These are phyloP conservation scores for Colletotrichum salicis DNA, from an alignment of 2,329 filamentous ascomycete species.

Conservation along the genomic window DNA sequence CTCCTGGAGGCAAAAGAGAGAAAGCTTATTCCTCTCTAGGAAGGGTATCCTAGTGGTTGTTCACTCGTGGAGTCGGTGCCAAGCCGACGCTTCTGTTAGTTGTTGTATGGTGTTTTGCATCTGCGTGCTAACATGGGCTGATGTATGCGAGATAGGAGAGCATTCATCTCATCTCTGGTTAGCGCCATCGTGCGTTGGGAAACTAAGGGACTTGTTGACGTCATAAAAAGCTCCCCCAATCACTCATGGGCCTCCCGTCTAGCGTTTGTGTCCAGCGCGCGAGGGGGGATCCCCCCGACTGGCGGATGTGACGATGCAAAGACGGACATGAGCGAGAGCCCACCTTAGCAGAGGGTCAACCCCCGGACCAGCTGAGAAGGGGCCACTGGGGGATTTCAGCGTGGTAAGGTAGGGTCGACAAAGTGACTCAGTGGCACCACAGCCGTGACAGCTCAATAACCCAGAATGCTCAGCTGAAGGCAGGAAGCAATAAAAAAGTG, in stretches of 20 bases:
- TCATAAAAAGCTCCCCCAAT: constrained; percentile 13
- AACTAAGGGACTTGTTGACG: constrained; percentile 30
- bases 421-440: not conserved
- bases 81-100: constrained; percentile 1
- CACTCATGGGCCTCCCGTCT: constrained; percentile 8
- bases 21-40: constrained; percentile 14
- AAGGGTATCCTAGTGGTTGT: constrained; percentile 19
- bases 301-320: constrained; percentile 8
- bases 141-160: not conserved
- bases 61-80: not conserved
- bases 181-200: constrained; percentile 22
- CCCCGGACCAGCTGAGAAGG: not conserved
- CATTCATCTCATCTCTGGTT: constrained; percentile 23
- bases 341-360: too few species aligned
- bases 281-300: not conserved
- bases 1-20: not conserved
- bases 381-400: not conserved
- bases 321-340: not conserved
- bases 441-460: not conserved
- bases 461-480: not conserved
- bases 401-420: not conserved
- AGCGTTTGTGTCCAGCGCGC: not conserved
- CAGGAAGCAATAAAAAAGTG: constrained; percentile 16
- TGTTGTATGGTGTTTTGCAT: too few species aligned
- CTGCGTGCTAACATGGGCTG: not conserved